phyloP scores from a whole-genome alignment of 441 rosid species.

The Gossypium schwendimanii region DNA sequence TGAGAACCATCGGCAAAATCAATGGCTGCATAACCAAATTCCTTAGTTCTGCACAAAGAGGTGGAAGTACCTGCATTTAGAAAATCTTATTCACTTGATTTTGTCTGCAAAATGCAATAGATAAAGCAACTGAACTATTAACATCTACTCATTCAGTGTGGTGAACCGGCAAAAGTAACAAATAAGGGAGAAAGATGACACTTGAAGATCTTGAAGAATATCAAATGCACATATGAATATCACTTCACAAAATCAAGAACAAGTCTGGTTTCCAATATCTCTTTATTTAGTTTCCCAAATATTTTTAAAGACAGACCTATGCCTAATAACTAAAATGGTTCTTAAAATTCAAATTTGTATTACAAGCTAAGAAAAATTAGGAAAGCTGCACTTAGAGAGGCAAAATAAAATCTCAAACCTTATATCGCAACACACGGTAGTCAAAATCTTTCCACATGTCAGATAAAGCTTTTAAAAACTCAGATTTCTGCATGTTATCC shows the following conservation, averaged over 20 bases:
- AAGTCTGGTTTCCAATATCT: no score
- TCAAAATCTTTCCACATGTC: slow-evolving; percentile 99
- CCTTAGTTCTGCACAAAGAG: slow-evolving; percentile 94
- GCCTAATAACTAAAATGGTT: neutral
- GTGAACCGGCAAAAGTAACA: neutral
- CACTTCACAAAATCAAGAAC: neutral
- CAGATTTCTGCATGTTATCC: slow-evolving; percentile 96
- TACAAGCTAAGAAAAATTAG: no score
- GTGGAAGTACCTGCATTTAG: slow-evolving; percentile 76
- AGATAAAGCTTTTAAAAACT: slow-evolving; percentile 89
- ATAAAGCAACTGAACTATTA: neutral
- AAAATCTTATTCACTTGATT: neutral
- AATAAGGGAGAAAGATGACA: neutral
- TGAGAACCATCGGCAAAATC: slow-evolving; percentile 94
- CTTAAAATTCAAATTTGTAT: no score
- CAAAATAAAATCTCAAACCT: slow-evolving; percentile 47
- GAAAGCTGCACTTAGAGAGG: neutral
- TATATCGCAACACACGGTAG: slow-evolving; percentile 86
- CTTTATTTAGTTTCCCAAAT: neutral
- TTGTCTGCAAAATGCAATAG: neutral
- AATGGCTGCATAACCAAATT: slow-evolving; percentile 91
- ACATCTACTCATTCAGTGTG: neutral
- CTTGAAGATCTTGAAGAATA: slow-evolving; percentile 2
- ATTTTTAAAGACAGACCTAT: neutral
- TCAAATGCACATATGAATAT: neutral